Base-by-base conservation (phyloP, 345 rosid species). In the Syzygium jambos region DNA sequence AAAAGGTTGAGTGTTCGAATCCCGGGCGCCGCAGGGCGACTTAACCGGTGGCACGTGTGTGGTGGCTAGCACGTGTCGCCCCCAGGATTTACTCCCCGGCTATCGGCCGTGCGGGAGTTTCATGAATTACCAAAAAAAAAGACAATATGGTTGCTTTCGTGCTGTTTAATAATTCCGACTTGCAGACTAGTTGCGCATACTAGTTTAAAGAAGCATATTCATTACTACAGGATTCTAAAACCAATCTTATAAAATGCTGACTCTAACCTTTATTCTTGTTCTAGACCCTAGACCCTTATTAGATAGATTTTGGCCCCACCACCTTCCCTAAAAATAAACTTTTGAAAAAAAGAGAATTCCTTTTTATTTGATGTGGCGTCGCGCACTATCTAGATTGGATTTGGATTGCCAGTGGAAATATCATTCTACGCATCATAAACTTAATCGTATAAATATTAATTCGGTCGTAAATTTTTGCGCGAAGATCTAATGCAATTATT, bases 401-500 rank as follows among this genome's bases (percentile, higher is more conserved):
- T 55, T 73, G 80, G 25, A 25, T 17, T 0, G 49, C 34, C 78
- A 2, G 17, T 10, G 25, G 21, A 6, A 38, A 43, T 43, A 43
- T 43, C 6, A 43, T 5, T 43, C 7, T 43, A 43, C 3, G 46
- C 46, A 43, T 43, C 46, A 6, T 43, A 43, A 43, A 43, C 46
- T 43, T 43, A 43, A 43, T 43, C 46, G 3, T 43, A 43, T 6
- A 43, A 43, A 43, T 43, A 1, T 43, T 43, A 43, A 5, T 73
- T 34, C 0, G 5, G 0, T 10, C 0, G 0, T 73, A 0, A 34
- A 19, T 0, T 21, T 73, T 19, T 38, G 11, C 49, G 19, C 10
- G 14, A 38, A 21, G 4, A 34, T 11, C 6, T 1, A 3, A 9
- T 19, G 5, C 9, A 38, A 13, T 34, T 12, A 5, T 34, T 2